These are phyloP conservation scores for Trametes sanguinea DNA, from an alignment of 768 basidiomycete genomes.

Conservation along the genomic window DNA sequence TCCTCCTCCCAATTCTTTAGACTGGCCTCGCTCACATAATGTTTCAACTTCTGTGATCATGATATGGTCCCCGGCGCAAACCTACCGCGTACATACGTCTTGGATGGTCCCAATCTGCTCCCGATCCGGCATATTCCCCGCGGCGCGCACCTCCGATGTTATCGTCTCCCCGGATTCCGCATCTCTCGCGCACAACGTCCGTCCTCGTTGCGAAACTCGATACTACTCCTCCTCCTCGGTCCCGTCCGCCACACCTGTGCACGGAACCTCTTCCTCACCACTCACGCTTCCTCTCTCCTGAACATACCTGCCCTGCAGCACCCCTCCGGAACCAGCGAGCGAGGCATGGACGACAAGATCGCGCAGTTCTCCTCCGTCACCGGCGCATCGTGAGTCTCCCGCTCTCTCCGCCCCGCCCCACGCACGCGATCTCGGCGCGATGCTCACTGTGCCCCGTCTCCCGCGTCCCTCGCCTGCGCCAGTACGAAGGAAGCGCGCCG, in stretches of 20 bases:
- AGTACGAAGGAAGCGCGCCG: slow-evolving; percentile 59
- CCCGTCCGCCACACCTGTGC: no score
- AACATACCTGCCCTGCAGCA: not conserved
- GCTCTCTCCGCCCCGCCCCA: not conserved
- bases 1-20: no score
- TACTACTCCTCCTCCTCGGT: not conserved
- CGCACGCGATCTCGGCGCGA: not conserved
- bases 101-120: not conserved
- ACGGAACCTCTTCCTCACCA: no score
- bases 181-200: not conserved
- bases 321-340: slow-evolving; percentile 15
- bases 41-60: no score
- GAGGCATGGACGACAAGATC: slow-evolving; percentile 45
- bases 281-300: not conserved
- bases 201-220: not conserved
- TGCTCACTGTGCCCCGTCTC: not conserved
- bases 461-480: not conserved
- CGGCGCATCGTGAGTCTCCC: slow-evolving; percentile 60
- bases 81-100: not conserved
- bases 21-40: no score
- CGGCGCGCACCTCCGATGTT: slow-evolving; percentile 3
- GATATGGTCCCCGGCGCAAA: not conserved
- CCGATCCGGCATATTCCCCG: slow-evolving; percentile 3
- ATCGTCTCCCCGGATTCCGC: not conserved
- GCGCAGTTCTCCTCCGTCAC: slow-evolving; percentile 66